Evolutionary conservation across 495 filamentous ascomycete genomes (phyloP), one percentile per base, ranked within the genome.

Genomic region (Podospora comata): DNA sequence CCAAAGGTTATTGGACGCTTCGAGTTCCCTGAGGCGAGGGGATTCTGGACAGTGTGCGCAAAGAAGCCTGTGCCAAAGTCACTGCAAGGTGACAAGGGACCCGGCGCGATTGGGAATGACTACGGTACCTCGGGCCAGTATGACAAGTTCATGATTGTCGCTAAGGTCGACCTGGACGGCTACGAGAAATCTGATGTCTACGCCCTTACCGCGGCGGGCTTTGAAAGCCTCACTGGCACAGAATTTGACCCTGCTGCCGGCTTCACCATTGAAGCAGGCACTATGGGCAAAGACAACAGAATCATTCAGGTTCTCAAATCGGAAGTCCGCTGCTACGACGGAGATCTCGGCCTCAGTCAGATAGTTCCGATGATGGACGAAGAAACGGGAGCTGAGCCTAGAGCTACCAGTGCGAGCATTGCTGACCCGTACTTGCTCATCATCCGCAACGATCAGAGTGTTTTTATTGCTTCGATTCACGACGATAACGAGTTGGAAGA

Each of bases 331-430:
- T 91, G 87, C 66, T 98, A 96, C 73, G 93, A 97, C 75, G 88
- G 87, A 76, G 92, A 97, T 75, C 82, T 98, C 60, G 89, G 89
- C 11, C 83, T 99, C 48, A 85, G 88, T 58, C 94, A 98, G 74
- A 97, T 98, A 34, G 85, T 97, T 65, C 92, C 93, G 2, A 89
- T 97, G 81, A 85, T 87, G 65, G 94, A 98, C 69, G 95, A 97
- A 71, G 91, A 92, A 60, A 92, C 87, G 0, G 93, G 89, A 20
- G 85, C 85, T 13, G 91, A 92, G 69, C 88, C 91, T 4, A 83
- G 87, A 53, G 89, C 94, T 28, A 79, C 92, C 55, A 91, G 85
- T 72, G 90, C 90, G n/a, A 95, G 91, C 76, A 91, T 98, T 71
- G 83, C 85, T 15, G 95, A 97, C 73, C 93, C 93, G 5, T 97